phyloP scores from a whole-genome alignment of 192 early-diverging fungal species.

The Entomortierella lignicola region DNA sequence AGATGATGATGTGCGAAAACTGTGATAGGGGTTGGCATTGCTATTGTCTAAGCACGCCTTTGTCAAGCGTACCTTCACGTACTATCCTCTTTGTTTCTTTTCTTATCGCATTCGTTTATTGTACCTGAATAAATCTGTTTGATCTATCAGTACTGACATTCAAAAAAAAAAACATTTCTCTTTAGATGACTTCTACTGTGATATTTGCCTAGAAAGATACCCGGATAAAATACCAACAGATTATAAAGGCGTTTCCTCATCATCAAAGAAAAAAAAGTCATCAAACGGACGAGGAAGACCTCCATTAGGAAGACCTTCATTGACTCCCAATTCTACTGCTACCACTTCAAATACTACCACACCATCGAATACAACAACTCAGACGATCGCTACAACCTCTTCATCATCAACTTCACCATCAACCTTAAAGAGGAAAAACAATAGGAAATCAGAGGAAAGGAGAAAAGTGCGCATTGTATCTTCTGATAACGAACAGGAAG shows the following conservation, averaged over 20 bases:
- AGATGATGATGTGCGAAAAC: constrained; percentile 59
- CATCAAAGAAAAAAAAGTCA: constrained; percentile 21
- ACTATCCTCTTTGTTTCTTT: background rate
- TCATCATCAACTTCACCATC: background rate
- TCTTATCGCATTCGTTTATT: too few relatives aligned
- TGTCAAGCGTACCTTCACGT: constrained; percentile 56
- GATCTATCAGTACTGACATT: too few relatives aligned
- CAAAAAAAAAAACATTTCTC: background rate
- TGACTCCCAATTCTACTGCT: background rate
- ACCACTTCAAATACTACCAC: background rate
- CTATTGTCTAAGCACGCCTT: constrained; percentile 56
- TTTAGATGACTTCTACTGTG: constrained; percentile 60
- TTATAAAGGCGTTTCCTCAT: constrained; percentile 29
- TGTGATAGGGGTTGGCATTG: constrained; percentile 63
- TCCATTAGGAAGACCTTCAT: background rate
- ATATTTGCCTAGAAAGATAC: constrained; percentile 36
- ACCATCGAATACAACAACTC: background rate
- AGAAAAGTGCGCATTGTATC: constrained; percentile 22
- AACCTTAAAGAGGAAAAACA: constrained; percentile 16
- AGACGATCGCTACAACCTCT: background rate
- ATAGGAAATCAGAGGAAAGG: constrained; percentile 5
- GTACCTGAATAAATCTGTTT: too few relatives aligned
- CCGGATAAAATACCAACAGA: constrained; percentile 36
- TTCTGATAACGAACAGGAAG: constrained; percentile 9
- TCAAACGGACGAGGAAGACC: constrained; percentile 9